Conservation (phyloP, 2,329 filamentous ascomycete species). For the Aspergillus sp. region DNA sequence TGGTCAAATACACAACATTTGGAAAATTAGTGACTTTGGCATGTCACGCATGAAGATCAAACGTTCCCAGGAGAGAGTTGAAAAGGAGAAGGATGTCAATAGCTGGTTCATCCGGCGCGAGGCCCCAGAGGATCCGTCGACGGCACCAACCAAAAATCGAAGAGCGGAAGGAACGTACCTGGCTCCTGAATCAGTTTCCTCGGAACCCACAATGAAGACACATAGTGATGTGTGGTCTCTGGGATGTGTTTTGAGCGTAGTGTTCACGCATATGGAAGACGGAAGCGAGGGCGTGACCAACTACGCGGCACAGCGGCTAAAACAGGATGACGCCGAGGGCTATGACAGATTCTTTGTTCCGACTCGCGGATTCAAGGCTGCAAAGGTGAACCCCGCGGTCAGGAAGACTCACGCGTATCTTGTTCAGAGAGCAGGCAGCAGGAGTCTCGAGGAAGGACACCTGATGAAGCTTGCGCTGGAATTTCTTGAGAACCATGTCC, state of each 20-base stretch:
- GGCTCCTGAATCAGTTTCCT: not conserved
- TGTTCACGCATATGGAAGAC: not conserved
- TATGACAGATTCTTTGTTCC: not conserved
- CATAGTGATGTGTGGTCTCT: conserved; percentile 7
- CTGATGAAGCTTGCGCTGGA: not conserved
- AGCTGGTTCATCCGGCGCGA: not conserved
- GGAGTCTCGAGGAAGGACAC: not conserved
- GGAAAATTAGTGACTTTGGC: conserved; percentile 4
- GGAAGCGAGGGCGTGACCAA: not conserved
- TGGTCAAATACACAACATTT: not conserved
- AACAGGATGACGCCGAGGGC: not conserved
- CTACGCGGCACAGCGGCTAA: not conserved
- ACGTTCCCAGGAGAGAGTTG: not conserved
- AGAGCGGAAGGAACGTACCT: not conserved
- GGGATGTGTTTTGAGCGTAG: conserved; percentile 1
- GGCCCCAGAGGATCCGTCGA: not conserved
- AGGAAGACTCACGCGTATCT: not conserved
- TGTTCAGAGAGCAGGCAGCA: not conserved
- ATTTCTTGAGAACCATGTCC: not conserved
- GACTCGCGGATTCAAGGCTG: not conserved
- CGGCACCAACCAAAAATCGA: not conserved
- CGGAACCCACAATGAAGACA: not conserved
- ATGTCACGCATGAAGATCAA: not conserved
- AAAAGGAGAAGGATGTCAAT: not conserved
- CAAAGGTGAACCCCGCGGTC: not conserved